phyloP scores from a whole-genome alignment of 2,329 filamentous ascomycete species.

The Colletotrichum musae region DNA sequence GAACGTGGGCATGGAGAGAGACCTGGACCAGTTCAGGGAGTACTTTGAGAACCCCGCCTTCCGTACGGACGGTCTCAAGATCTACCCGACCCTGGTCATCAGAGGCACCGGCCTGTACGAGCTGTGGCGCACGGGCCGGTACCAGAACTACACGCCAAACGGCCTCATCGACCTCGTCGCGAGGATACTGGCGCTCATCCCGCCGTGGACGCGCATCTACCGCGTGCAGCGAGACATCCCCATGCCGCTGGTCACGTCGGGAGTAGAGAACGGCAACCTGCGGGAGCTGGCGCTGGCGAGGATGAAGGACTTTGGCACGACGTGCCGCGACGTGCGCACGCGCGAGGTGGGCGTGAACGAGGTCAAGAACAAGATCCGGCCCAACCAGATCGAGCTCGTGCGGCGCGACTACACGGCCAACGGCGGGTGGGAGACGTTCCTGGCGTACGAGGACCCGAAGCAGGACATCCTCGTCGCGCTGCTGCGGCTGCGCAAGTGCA shows the following conservation, averaged over 20 bases:
- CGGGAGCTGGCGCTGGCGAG: conserved; percentile 93
- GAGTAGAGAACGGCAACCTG: conserved; percentile 97
- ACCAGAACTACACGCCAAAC: conserved; percentile 99
- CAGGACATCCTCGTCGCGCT: conserved; percentile 97
- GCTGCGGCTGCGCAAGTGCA: conserved; percentile 91
- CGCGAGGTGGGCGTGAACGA: conserved; percentile 98
- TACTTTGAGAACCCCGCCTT: conserved; percentile 98
- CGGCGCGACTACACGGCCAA: conserved; percentile 95
- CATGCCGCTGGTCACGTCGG: conserved; percentile 99
- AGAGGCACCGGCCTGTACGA: conserved; percentile 97
- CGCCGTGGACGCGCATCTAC: conserved; percentile 98
- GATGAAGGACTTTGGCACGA: conserved; percentile 99
- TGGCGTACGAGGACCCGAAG: conserved; percentile 98
- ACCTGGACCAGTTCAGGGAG: conserved; percentile 95
- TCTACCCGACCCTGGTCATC: conserved; percentile 97
- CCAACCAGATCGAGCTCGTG: conserved; percentile 95
- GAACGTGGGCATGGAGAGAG: conserved; percentile 98
- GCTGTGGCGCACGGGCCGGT: conserved; percentile 95
- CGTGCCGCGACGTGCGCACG: conserved; percentile 95
- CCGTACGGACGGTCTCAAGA: conserved; percentile 96
- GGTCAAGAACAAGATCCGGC: conserved; percentile 98
- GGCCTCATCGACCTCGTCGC: conserved; percentile 96
- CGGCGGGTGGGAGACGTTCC: conserved; percentile 97
- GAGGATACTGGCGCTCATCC: conserved; percentile 93
- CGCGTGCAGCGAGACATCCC: conserved; percentile 98